Percentiles rank a stretch among this genome's conserved stretches.
These are phyloP conservation scores for Brasilioporus rufonigricans DNA, from an alignment of 768 basidiomycete genomes.

Conservation along the genomic window DNA sequence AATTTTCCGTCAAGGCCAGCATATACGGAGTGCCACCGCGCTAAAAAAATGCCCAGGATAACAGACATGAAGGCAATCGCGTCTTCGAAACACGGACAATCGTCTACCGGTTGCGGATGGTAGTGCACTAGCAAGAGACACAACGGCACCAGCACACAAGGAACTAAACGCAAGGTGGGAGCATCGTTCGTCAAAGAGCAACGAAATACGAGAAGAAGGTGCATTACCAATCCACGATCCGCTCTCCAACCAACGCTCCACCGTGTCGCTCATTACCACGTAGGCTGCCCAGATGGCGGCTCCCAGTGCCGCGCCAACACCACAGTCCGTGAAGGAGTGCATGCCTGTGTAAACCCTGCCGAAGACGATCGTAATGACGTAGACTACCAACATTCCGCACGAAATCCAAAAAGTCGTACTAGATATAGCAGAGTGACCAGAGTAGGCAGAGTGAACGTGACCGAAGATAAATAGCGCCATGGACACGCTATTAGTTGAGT, in stretches of 20 bases:
- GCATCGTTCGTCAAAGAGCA: conserved; percentile 9
- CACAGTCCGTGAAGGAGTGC: conserved; percentile 82
- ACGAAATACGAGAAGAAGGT: conserved; percentile 15
- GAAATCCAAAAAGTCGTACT: conserved; percentile 40
- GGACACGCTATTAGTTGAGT: conserved; percentile 88
- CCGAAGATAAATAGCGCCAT: conserved; percentile 80
- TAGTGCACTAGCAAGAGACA: conserved; percentile 77
- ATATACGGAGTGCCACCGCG: conserved; percentile 58
- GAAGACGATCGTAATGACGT: conserved; percentile 70
- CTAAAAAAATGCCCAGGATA: conserved; percentile 67
- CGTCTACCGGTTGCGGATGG: conserved; percentile 92
- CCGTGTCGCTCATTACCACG: conserved; percentile 28
- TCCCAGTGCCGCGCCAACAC: conserved; percentile 63
- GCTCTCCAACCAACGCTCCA: conserved; percentile 45
- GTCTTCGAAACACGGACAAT: conserved; percentile 98
- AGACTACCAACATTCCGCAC: conserved; percentile 48
- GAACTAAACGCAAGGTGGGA: conserved; percentile 39
- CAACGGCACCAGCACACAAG: conserved; percentile 56
- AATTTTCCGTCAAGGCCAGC: conserved; percentile 38
- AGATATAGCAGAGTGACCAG: conserved; percentile 41
- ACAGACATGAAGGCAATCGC: conserved; percentile 92
- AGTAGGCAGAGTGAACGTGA: conserved; percentile 52
- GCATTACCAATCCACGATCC: conserved; percentile 36
- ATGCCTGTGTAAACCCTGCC: conserved; percentile 85
- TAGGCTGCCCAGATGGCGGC: conserved; percentile 57